Evolutionary conservation across 148 eudicot species (phyloP).

Genomic region (Cornus controversa): DNA sequence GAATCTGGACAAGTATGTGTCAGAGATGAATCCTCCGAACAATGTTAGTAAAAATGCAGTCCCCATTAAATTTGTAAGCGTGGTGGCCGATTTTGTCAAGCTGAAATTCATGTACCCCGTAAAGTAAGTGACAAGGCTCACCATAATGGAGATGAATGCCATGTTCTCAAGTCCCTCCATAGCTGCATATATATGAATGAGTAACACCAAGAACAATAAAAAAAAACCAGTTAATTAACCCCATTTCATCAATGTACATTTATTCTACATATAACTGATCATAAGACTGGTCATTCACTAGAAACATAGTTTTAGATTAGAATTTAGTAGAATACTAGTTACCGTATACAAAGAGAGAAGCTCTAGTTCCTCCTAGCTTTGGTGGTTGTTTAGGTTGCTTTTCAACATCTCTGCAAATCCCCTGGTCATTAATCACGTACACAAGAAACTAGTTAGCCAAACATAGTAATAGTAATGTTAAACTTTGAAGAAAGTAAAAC

Average conservation of each 20-base stretch:
- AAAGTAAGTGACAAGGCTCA: slow-evolving; percentile 42
- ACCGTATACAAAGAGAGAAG: slow-evolving; percentile 43
- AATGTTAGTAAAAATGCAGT: slow-evolving; percentile 38
- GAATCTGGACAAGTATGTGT: slow-evolving; percentile 54
- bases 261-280: not conserved
- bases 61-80: slow-evolving; percentile 52
- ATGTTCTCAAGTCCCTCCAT: slow-evolving; percentile 38
- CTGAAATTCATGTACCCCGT: slow-evolving; percentile 58
- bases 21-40: slow-evolving; percentile 49
- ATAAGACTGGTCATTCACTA: not conserved
- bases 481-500: too few relatives aligned
- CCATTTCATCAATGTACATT: not conserved
- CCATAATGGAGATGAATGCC: slow-evolving; percentile 38
- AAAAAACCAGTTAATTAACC: not conserved
- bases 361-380: slow-evolving; percentile 42
- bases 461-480: not conserved
- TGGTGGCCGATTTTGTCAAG: slow-evolving; percentile 54
- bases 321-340: not conserved
- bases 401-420: slow-evolving; percentile 19
- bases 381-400: slow-evolving; percentile 16
- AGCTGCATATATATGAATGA: slow-evolving; percentile 25
- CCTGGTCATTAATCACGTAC: slow-evolving; percentile 20
- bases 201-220: not conserved
- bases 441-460: not conserved
- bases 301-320: not conserved